Conservation (phyloP, 2,329 filamentous ascomycete genomes). For the Ceratocystis harringtonii region DNA sequence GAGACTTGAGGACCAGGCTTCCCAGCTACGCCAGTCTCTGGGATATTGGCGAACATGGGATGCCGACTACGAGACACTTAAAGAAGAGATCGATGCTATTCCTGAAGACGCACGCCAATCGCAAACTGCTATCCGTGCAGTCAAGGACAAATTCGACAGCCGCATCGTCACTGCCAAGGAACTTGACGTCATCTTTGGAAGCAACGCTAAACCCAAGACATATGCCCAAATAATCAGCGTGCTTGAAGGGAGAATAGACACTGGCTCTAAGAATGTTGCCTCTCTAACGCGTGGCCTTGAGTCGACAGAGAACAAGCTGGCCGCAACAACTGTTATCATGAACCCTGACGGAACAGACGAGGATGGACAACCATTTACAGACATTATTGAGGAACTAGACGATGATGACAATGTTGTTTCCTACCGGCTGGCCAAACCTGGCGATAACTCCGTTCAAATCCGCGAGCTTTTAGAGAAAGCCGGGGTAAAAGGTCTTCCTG, state of each 20-base stretch:
- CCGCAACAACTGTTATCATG: constrained; percentile 16
- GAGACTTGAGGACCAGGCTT: constrained; percentile 59
- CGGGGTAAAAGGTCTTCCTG: constrained; percentile 36
- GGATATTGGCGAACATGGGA: constrained; percentile 85
- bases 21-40: constrained; percentile 55
- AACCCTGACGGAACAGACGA: constrained; percentile 22
- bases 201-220: constrained; percentile 20
- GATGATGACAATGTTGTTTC: constrained; percentile 75
- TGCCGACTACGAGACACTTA: constrained; percentile 77
- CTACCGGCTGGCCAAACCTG: constrained; percentile 49
- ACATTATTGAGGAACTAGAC: constrained; percentile 85
- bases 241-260: constrained; percentile 27
- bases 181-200: constrained; percentile 33
- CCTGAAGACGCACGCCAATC: constrained; percentile 29
- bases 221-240: constrained; percentile 42
- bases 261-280: constrained; percentile 14
- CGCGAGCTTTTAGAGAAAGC: constrained; percentile 61
- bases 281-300: constrained; percentile 30
- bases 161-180: constrained; percentile 46
- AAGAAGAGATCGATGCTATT: constrained; percentile 57
- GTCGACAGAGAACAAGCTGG: constrained; percentile 47
- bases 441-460: constrained; percentile 50
- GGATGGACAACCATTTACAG: constrained; percentile 53
- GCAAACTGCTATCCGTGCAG: constrained; percentile 38
- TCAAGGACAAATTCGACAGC: constrained; percentile 45